Percentiles rank a stretch among this genome's conserved stretches.
Conservation (phyloP, 2,329 filamentous ascomycete species). For the Fusarium metavorans region DNA sequence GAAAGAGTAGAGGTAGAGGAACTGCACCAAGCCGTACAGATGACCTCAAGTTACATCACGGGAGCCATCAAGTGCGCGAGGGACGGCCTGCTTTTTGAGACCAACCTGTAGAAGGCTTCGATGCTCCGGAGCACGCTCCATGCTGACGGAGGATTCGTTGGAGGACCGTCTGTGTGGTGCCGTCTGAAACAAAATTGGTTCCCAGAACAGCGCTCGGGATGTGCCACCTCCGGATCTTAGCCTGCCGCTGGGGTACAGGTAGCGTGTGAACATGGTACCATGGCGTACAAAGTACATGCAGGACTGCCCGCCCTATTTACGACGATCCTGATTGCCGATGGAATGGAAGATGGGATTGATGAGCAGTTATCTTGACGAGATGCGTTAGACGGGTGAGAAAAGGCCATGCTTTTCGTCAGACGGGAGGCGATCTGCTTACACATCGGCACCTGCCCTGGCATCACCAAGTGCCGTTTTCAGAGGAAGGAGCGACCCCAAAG, state of each 20-base stretch:
- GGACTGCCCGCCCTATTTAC: neutral
- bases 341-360: conserved; percentile 1
- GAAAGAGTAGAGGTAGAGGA: neutral
- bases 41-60: neutral
- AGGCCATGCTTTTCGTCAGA: neutral
- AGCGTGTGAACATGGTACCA: conserved; percentile 19
- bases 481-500: neutral
- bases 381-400: neutral
- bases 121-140: conserved; percentile 4
- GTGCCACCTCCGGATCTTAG: conserved; percentile 48
- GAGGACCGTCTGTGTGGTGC: conserved; percentile 27
- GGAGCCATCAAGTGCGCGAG: conserved; percentile 8
- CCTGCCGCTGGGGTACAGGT: conserved; percentile 20
- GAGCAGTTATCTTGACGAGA: neutral
- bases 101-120: neutral
- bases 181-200: conserved; percentile 45
- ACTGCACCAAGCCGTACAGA: neutral
- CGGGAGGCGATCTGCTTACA: neutral
- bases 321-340: conserved; percentile 13
- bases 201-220: conserved; percentile 45
- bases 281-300: conserved; percentile 1
- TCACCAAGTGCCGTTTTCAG: neutral
- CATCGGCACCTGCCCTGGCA: neutral
- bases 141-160: conserved; percentile 19
- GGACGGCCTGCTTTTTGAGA: conserved; percentile 29